Percentiles rank a stretch among this genome's conserved stretches.
Evolutionary conservation across 169 alveolate genomes (phyloP).

Genomic region (Cyclospora cayetanensis): DNA sequence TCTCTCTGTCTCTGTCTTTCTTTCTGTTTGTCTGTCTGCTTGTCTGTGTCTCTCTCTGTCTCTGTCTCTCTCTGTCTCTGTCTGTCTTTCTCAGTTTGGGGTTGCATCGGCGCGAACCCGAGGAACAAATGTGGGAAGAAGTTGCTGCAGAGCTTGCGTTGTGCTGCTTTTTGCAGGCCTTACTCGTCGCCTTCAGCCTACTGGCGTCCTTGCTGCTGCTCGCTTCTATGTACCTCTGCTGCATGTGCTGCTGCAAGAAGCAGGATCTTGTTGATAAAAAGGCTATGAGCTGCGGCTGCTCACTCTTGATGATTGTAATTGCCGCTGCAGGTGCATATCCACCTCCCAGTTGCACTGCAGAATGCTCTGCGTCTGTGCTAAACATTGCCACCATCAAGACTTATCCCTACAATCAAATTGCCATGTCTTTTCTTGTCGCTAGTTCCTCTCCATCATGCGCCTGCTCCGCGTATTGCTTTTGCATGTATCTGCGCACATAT

Average conservation of each 20-base stretch:
- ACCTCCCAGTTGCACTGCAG: background rate
- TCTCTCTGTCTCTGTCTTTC: background rate
- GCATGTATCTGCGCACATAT: too few species aligned
- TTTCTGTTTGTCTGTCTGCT: background rate
- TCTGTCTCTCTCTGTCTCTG: too few species aligned
- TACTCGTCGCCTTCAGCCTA: background rate
- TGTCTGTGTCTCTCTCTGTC: background rate
- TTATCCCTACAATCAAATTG: too few species aligned
- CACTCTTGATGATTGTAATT: background rate
- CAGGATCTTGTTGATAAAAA: constrained; percentile 38
- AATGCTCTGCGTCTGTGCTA: too few species aligned
- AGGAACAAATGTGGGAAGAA: too few species aligned
- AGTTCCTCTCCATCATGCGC: too few species aligned
- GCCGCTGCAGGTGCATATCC: constrained; percentile 1
- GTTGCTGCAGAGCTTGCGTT: background rate
- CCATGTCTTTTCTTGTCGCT: too few species aligned
- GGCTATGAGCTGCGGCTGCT: constrained; percentile 52
- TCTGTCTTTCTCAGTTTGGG: too few species aligned
- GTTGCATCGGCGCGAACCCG: too few species aligned
- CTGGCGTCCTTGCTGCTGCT: constrained; percentile 33
- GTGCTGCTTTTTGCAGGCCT: constrained; percentile 6
- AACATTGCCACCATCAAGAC: too few species aligned
- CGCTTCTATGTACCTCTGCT: constrained; percentile 41
- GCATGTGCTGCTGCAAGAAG: constrained; percentile 29
- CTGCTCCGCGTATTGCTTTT: too few species aligned